phyloP scores from a whole-genome alignment of 2,329 filamentous ascomycete species.

The Dryadomyces quercivorus region DNA sequence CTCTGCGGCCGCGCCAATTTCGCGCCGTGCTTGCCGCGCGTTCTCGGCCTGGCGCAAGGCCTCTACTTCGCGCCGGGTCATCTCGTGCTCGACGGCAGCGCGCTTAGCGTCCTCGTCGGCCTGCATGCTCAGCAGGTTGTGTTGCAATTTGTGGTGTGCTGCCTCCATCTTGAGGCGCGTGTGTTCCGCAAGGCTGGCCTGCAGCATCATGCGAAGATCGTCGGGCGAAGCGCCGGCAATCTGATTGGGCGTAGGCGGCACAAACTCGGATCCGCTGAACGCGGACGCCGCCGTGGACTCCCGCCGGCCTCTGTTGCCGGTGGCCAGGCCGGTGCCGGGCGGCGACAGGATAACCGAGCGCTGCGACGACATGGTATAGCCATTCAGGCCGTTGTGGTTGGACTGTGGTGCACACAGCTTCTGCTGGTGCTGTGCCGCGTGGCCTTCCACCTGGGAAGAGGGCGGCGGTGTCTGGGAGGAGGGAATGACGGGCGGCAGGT shows the following conservation, averaged over 20 bases:
- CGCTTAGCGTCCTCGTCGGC: conserved; percentile 76
- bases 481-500: conserved; percentile 33
- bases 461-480: conserved; percentile 47
- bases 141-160: conserved; percentile 83
- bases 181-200: conserved; percentile 41
- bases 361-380: conserved; percentile 27
- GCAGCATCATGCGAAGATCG: conserved; percentile 44
- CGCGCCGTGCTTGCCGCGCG: conserved; percentile 45
- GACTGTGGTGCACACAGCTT: neutral
- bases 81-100: conserved; percentile 81
- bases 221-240: conserved; percentile 40
- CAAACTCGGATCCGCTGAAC: conserved; percentile 24
- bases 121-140: conserved; percentile 72
- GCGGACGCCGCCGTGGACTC: conserved; percentile 1
- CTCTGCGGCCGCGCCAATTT: conserved; percentile 34
- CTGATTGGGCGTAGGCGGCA: conserved; percentile 34
- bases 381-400: neutral
- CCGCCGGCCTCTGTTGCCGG: conserved; percentile 13
- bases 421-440: neutral
- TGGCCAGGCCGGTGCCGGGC: conserved; percentile 32
- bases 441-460: conserved; percentile 33
- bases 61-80: conserved; percentile 80
- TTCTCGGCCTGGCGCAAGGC: conserved; percentile 66
- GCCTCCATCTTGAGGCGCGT: conserved; percentile 63
- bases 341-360: conserved; percentile 39